Evolutionary conservation across 2,329 filamentous ascomycete genomes (phyloP), one percentile per base, ranked within the genome.

Genomic region (Arachnopeziza araneosa): DNA sequence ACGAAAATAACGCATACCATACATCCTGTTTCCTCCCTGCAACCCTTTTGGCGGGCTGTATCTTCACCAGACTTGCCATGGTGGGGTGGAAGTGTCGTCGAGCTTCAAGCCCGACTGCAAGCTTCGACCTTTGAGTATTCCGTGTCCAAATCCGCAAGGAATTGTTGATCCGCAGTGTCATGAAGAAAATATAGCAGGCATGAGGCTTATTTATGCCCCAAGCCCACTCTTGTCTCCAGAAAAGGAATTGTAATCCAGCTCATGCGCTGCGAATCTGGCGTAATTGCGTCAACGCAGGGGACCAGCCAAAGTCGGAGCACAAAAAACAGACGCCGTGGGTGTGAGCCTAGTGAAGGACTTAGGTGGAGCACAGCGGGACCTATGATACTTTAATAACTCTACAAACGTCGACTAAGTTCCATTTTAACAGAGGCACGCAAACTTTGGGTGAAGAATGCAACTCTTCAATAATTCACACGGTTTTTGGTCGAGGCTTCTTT

Each of bases 21-120:
- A 85, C 82, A 79, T 85, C 82, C 68, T 84, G 80, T 69, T 73
- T 77, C 72, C 79, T 79, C 21, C 77, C 77, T 52, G 81, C 79
- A 24, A 85, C 82, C 59, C 82, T 73, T 24, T 72, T 73, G 22
- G 82, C 82, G 4, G 82, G 82, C 71, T 79, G 80, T 71, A 83
- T 65, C 57, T 71, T 67, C 48, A 61, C 64, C 53, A 64, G 67
- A 22, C 53, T 63, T 55, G 61, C 63, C 71, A 72, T 72, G 24
- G 67, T 69, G 36, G 36, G 36, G 36, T 44, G 36, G 17, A 44
- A 44, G 36, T 44, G 36, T 44, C 36, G 36, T 44, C 36, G 36
- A 44, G 17, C 36, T 44, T 44, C 36, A 44, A 44, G 17, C 12
- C 36, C 36, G 36, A 14, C 36, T 8, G 17, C 10, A 44, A 44